A percentile compares a stretch with the other conserved stretches of the same genome.
These are phyloP conservation scores for Quercus lobata DNA, from an alignment of 331 rosid genomes.

Conservation along the genomic window DNA sequence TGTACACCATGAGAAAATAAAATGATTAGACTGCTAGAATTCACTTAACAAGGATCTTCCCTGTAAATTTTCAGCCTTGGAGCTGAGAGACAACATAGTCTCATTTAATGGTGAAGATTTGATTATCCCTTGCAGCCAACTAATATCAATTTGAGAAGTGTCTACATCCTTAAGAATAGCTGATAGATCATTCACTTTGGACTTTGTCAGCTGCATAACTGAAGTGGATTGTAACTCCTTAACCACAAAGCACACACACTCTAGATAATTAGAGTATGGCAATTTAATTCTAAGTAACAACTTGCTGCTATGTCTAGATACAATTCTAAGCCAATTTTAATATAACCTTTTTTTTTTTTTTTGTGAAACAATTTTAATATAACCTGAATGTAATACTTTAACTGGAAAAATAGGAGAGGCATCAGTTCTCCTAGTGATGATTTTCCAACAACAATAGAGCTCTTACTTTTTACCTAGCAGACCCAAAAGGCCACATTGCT, in stretches of 20 bases:
- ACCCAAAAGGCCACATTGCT: too few relatives aligned
- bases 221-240: slow-evolving; percentile 60
- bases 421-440: too few relatives aligned
- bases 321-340: too few relatives aligned
- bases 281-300: slow-evolving; percentile 66
- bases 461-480: too few relatives aligned
- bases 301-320: slow-evolving; percentile 60
- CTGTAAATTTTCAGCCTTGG: too few relatives aligned
- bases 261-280: slow-evolving; percentile 75
- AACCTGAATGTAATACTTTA: too few relatives aligned
- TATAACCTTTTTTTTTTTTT: too few relatives aligned
- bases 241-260: slow-evolving; percentile 73
- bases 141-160: slow-evolving; percentile 51
- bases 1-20: not conserved
- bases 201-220: slow-evolving; percentile 31
- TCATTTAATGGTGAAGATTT: slow-evolving; percentile 41
- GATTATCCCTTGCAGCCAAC: slow-evolving; percentile 57
- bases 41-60: slow-evolving; percentile 50
- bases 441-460: too few relatives aligned
- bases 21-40: slow-evolving; percentile 32
- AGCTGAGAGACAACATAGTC: too few relatives aligned
- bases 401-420: too few relatives aligned
- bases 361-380: too few relatives aligned
- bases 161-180: slow-evolving; percentile 86
- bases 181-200: slow-evolving; percentile 57